These are phyloP conservation scores for Serpula lacrymans DNA, from an alignment of 768 basidiomycete genomes.

Conservation along the genomic window DNA sequence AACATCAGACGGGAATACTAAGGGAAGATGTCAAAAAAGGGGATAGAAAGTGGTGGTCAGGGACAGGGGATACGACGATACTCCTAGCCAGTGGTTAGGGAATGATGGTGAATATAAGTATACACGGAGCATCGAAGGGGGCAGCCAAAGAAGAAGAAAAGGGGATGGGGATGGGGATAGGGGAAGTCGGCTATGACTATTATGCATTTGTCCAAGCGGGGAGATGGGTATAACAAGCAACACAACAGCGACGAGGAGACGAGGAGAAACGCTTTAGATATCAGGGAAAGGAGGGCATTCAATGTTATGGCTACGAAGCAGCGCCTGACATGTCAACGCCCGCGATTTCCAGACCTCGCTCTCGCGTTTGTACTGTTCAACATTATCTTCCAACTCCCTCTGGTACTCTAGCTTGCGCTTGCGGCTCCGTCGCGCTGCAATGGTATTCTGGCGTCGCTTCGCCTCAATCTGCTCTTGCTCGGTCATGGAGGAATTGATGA, in stretches of 20 bases:
- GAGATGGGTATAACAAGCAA: constrained; percentile 5
- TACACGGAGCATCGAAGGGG: constrained; percentile 46
- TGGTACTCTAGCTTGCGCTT: constrained; percentile 72
- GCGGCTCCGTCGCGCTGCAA: constrained; percentile 79
- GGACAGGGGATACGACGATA: constrained; percentile 51
- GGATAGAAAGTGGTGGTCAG: constrained; percentile 3
- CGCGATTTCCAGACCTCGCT: constrained; percentile 61
- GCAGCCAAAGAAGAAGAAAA: constrained; percentile 18
- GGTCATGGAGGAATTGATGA: constrained; percentile 39
- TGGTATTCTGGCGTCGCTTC: constrained; percentile 81
- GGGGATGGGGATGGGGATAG: constrained; percentile 11
- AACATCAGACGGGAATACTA: background rate
- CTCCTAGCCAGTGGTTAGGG: constrained; percentile 48
- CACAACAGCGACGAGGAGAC: constrained; percentile 8
- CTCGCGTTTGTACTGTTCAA: constrained; percentile 53
- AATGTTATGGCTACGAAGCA: constrained; percentile 56
- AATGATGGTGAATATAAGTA: constrained; percentile 22
- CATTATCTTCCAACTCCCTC: constrained; percentile 55
- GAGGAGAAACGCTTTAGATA: constrained; percentile 14
- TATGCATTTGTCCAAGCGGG: background rate
- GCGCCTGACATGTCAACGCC: constrained; percentile 43
- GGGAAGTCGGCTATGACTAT: background rate
- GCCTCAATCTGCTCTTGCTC: constrained; percentile 69
- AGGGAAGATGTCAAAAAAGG: constrained; percentile 3
- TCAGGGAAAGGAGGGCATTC: constrained; percentile 49